phyloP scores from a whole-genome alignment of 2,329 filamentous ascomycete species.

The Aphanocladium album region DNA sequence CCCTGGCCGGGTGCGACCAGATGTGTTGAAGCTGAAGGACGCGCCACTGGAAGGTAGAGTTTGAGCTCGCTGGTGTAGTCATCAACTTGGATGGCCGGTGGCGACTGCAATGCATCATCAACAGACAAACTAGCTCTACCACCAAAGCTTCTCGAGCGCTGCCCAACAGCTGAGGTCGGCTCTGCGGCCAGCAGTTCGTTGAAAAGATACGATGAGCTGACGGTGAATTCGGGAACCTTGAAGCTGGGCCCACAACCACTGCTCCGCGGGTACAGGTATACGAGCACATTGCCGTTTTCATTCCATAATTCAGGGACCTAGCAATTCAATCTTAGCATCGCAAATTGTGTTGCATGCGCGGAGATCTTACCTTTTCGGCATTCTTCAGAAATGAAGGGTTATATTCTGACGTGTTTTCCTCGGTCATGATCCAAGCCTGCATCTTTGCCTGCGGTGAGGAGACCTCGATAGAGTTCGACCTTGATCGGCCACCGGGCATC shows the following conservation, averaged over 20 bases:
- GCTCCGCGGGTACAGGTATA: slow-evolving; percentile 52
- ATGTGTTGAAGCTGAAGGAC: slow-evolving; percentile 32
- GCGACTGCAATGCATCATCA: slow-evolving; percentile 42
- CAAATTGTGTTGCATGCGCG: slow-evolving; percentile 3
- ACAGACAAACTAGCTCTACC: slow-evolving; percentile 44
- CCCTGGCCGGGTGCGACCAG: slow-evolving; percentile 28
- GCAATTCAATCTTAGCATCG: slow-evolving; percentile 16
- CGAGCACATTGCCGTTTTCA: slow-evolving; percentile 50
- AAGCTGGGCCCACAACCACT: slow-evolving; percentile 53
- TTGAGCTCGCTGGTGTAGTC: slow-evolving; percentile 39
- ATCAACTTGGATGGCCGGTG: slow-evolving; percentile 32
- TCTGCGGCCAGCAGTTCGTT: slow-evolving; percentile 48
- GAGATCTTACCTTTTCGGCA: slow-evolving; percentile 46
- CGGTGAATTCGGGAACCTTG: slow-evolving; percentile 50
- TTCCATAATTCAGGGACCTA: slow-evolving; percentile 64
- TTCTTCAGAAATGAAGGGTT: slow-evolving; percentile 47
- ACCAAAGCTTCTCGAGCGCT: slow-evolving; percentile 41
- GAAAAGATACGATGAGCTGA: slow-evolving; percentile 51
- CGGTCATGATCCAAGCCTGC: slow-evolving; percentile 52
- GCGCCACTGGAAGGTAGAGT: slow-evolving; percentile 49
- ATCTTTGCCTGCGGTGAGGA: slow-evolving; percentile 16
- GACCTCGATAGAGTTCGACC: slow-evolving; percentile 43
- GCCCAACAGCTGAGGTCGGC: slow-evolving; percentile 23
- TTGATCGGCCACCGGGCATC: slow-evolving; percentile 47
- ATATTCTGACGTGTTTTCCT: slow-evolving; percentile 50